A percentile compares a stretch with the other conserved stretches of the same genome.
Evolutionary conservation across 176 grass and related monocot genomes (phyloP).

Genomic region (Eragrostis nindensis): DNA sequence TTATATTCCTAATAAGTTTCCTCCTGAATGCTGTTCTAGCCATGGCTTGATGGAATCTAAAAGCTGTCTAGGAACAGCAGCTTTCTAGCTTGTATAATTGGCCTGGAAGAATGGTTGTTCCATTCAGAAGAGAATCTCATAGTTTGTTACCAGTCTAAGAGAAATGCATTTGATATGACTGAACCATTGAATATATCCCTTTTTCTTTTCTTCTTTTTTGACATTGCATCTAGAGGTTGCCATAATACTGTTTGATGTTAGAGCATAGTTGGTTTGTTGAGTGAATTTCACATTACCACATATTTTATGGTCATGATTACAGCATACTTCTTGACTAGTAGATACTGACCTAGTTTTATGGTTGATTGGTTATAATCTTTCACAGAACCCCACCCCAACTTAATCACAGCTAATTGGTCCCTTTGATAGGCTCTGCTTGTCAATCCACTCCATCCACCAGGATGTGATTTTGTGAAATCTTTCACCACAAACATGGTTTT

Average conservation of each 20-base stretch:
- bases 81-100: neutral
- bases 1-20: neutral
- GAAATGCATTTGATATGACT: conserved; percentile 12
- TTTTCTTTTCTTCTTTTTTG: neutral
- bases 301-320: neutral
- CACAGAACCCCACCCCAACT: neutral
- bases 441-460: neutral
- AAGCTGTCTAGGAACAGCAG: neutral
- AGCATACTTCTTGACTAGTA: neutral
- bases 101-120: conserved; percentile 19
- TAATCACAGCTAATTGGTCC: neutral
- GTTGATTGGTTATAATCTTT: neutral
- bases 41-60: neutral
- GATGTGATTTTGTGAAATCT: neutral
- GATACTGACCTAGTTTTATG: neutral
- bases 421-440: neutral
- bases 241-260: conserved; percentile 11
- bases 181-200: conserved; percentile 5
- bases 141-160: conserved; percentile 8
- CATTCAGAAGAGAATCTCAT: neutral
- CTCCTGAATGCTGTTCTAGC: neutral
- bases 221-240: neutral
- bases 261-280: neutral
- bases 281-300: neutral
- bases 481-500: neutral